Conservation (phyloP, 306 rosid species). For the Vigna reflexopilosa region DNA sequence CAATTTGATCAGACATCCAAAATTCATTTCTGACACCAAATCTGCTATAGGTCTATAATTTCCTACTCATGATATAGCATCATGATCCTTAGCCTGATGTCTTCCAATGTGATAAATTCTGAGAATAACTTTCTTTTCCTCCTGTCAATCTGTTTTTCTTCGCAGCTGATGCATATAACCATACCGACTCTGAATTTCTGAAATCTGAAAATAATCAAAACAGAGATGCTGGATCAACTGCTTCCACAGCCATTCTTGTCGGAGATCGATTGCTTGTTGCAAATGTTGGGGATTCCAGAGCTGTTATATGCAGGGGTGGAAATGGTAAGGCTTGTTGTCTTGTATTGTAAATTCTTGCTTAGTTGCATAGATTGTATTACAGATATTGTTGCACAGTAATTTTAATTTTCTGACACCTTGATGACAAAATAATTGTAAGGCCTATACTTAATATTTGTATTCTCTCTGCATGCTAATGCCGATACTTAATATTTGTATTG, state of each 20-base stretch:
- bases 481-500: slow-evolving; percentile 7
- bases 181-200: slow-evolving; percentile 92
- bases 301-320: slow-evolving; percentile 94
- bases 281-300: slow-evolving; percentile 96
- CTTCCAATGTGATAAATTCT: slow-evolving; percentile 28
- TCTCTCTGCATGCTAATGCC: neutral
- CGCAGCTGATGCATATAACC: slow-evolving; percentile 95
- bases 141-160: slow-evolving; percentile 19
- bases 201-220: slow-evolving; percentile 92
- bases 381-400: slow-evolving; percentile 2
- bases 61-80: neutral
- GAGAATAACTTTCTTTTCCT: slow-evolving; percentile 27
- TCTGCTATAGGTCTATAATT: slow-evolving; percentile 77
- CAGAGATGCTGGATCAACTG: slow-evolving; percentile 98
- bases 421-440: neutral
- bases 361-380: neutral
- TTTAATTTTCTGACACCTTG: slow-evolving; percentile 18
- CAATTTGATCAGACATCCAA: slow-evolving; percentile 91
- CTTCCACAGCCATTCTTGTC: slow-evolving; percentile 96
- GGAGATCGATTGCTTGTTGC: slow-evolving; percentile 98
- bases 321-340: slow-evolving; percentile 64
- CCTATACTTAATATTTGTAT: slow-evolving; percentile 3
- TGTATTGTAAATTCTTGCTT: slow-evolving; percentile 4
- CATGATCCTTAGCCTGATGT: slow-evolving; percentile 11
- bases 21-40: slow-evolving; percentile 94